Evolutionary conservation across 1,139 yeast genomes (phyloP).

Genomic region (Candida sp.): DNA sequence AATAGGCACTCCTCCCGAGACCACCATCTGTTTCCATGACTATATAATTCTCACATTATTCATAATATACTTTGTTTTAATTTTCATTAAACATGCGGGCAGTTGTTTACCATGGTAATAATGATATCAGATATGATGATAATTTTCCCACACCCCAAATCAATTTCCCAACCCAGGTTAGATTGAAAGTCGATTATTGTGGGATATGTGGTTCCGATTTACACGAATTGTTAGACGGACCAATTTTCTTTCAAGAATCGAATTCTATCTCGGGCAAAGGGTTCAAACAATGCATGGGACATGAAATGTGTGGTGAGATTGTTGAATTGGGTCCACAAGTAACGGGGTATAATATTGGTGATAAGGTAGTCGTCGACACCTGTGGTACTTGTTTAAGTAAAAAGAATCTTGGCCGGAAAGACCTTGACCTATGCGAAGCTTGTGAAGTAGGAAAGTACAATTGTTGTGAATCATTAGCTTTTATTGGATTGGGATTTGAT

Average conservation of each 20-base stretch:
- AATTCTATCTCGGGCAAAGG: conserved; percentile 14
- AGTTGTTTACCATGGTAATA: conserved; percentile 48
- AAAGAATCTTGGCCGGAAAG: conserved; percentile 6
- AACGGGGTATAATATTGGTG: conserved; percentile 27
- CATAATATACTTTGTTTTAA: no score
- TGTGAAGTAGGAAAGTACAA: conserved; percentile 45
- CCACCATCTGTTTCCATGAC: not conserved
- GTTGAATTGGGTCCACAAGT: conserved; percentile 22
- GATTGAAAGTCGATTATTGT: conserved; percentile 48
- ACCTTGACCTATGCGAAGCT: conserved; percentile 31
- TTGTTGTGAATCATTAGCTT: conserved; percentile 40
- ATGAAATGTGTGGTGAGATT: conserved; percentile 50
- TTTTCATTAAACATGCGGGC: conserved; percentile 42
- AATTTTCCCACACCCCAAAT: conserved; percentile 44
- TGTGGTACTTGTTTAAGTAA: conserved; percentile 35
- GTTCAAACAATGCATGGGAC: conserved; percentile 40
- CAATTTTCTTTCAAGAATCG: conserved; percentile 40
- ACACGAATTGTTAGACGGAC: conserved; percentile 52
- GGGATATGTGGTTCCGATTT: conserved; percentile 63
- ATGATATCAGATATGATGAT: conserved; percentile 42
- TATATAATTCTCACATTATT: not conserved
- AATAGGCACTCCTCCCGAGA: no score
- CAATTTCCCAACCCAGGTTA: conserved; percentile 42
- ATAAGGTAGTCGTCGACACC: conserved; percentile 43
- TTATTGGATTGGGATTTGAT: conserved; percentile 45